Conservation (phyloP, 768 basidiomycete genomes). For the Paxillus involutus region DNA sequence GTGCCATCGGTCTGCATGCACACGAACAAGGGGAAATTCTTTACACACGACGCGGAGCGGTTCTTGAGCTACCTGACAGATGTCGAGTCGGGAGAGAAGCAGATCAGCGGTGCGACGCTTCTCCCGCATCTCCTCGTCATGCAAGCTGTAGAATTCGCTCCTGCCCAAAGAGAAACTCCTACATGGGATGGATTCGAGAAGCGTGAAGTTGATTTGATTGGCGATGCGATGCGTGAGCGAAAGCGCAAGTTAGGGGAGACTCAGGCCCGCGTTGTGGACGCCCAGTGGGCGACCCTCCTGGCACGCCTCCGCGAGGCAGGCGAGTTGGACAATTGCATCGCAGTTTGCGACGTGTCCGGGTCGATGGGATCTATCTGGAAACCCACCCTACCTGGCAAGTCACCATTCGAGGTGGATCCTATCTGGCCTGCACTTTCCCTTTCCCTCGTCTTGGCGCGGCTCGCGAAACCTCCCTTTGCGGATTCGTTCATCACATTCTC, state of each 20-base stretch:
- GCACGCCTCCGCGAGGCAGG: slow-evolving; percentile 52
- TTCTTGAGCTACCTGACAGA: slow-evolving; percentile 57
- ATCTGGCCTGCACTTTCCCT: slow-evolving; percentile 65
- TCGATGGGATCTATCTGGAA: slow-evolving; percentile 53
- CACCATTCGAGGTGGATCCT: slow-evolving; percentile 32
- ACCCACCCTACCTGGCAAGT: neutral
- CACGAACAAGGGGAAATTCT: slow-evolving; percentile 53
- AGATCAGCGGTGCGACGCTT: slow-evolving; percentile 66
- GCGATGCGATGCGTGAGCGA: slow-evolving; percentile 22
- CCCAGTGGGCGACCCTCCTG: slow-evolving; percentile 67
- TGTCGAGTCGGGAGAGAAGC: slow-evolving; percentile 54
- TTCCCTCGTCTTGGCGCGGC: slow-evolving; percentile 60
- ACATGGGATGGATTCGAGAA: neutral
- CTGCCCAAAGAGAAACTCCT: neutral
- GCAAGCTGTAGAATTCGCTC: slow-evolving; percentile 28
- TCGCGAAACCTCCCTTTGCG: slow-evolving; percentile 64
- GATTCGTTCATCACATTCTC: slow-evolving; percentile 74
- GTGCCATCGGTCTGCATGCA: slow-evolving; percentile 65
- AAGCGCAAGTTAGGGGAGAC: slow-evolving; percentile 33
- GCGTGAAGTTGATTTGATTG: slow-evolving; percentile 13
- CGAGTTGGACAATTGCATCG: slow-evolving; percentile 58
- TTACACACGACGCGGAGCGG: slow-evolving; percentile 54
- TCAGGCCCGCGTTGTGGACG: slow-evolving; percentile 50
- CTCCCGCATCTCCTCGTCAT: slow-evolving; percentile 61
- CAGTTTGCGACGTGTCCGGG: slow-evolving; percentile 73